Evolutionary conservation across 2,329 filamentous ascomycete species (phyloP).

Genomic region (Alternaria ethzedia): DNA sequence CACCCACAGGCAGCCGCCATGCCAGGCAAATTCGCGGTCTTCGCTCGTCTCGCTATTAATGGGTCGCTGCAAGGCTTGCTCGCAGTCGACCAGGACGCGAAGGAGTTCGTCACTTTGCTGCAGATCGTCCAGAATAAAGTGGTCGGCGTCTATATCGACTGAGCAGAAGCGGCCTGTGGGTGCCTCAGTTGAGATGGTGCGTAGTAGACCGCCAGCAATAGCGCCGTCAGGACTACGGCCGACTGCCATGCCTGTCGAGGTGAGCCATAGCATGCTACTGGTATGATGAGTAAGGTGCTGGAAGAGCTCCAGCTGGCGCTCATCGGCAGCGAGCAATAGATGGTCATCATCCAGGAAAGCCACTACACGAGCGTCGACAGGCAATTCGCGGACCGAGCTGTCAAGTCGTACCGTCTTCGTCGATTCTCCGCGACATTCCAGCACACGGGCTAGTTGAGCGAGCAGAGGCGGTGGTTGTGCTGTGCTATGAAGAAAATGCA

Average conservation of each 20-base stretch:
- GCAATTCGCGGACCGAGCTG: background rate
- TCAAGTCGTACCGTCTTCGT: background rate
- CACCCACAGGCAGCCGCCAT: constrained; percentile 24
- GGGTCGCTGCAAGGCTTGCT: background rate
- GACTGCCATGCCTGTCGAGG: background rate
- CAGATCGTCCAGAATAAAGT: constrained; percentile 5
- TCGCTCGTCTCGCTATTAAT: background rate
- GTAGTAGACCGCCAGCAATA: constrained; percentile 14
- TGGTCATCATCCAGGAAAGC: constrained; percentile 3
- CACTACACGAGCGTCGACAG: background rate
- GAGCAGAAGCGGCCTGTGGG: constrained; percentile 2
- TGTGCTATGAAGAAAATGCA: background rate
- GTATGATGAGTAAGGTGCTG: constrained; percentile 1
- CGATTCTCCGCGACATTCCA: background rate
- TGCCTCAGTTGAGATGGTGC: constrained; percentile 14
- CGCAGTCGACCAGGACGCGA: background rate
- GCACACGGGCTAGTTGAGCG: background rate
- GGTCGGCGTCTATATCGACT: constrained; percentile 13
- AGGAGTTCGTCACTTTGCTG: background rate
- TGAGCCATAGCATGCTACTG: constrained; percentile 19
- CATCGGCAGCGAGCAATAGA: background rate
- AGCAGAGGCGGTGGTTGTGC: background rate
- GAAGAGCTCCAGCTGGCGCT: background rate
- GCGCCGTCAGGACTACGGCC: background rate
- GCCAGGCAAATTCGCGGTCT: constrained; percentile 25